phyloP scores from a whole-genome alignment of 2,329 filamentous ascomycete genomes.

The Colletotrichum lentis region DNA sequence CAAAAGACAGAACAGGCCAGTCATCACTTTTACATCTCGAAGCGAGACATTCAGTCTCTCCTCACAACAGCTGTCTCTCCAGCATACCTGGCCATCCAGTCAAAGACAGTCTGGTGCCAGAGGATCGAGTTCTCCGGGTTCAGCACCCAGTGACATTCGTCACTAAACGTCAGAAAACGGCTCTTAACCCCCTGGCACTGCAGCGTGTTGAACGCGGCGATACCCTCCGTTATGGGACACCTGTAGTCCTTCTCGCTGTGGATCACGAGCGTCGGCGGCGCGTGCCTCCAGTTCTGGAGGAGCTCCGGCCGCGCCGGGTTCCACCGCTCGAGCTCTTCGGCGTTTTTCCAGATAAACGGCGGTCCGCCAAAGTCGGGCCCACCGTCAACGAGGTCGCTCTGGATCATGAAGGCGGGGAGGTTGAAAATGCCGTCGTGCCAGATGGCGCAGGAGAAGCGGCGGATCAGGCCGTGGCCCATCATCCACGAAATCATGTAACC shows the following conservation, averaged over 20 bases:
- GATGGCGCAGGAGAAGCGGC: conserved; percentile 50
- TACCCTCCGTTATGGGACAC: conserved; percentile 57
- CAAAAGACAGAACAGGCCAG: background rate
- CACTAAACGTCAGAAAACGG: conserved; percentile 75
- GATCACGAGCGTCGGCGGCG: conserved; percentile 74
- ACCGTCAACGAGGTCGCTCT: conserved; percentile 44
- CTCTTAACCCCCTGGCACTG: conserved; percentile 73
- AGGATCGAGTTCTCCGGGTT: conserved; percentile 73
- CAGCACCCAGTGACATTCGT: conserved; percentile 76
- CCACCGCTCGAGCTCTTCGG: conserved; percentile 58
- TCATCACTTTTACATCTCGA: background rate
- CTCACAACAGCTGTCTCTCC: conserved; percentile 7
- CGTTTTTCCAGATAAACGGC: conserved; percentile 53
- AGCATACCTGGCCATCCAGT: conserved; percentile 69
- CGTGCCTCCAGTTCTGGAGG: conserved; percentile 66
- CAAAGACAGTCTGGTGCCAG: conserved; percentile 74
- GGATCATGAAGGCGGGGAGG: conserved; percentile 43
- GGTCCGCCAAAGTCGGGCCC: conserved; percentile 52
- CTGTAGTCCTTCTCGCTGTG: conserved; percentile 76
- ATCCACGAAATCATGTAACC: conserved; percentile 70
- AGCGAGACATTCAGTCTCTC: background rate
- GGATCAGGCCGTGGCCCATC: conserved; percentile 61
- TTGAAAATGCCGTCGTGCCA: conserved; percentile 59
- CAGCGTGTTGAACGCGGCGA: conserved; percentile 76
- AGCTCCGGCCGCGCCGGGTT: conserved; percentile 57